Evolutionary conservation across 306 rosid species (phyloP), one percentile per base, ranked within the genome.

Genomic region (Betula pendula): DNA sequence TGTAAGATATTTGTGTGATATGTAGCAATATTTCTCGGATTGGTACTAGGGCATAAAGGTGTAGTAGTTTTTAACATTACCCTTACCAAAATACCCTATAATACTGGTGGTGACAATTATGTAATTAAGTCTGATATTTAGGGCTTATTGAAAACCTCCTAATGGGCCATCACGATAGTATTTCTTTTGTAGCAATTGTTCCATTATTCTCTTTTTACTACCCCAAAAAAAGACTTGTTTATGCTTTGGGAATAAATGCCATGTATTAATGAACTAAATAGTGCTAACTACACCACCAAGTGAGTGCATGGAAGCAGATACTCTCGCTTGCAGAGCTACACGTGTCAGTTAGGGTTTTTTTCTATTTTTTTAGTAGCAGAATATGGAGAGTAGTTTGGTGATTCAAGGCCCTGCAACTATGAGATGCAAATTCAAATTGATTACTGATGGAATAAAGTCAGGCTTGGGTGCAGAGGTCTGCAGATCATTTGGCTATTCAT

Each of bases 401-500:
- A 3, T 8, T 14, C 3, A 17, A 63, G 24, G 33, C 7, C 27
- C n/a, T 35, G 70, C 70, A 65, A 17, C 35, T 29, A 20, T 38
- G 74, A 13, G 49, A 60, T 76, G 12, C 5, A 43, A 66, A 49
- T 31, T 45, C 25, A 67, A 33, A 70, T 79, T 11, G 72, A 70
- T 63, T 47, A 71, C 56, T 38, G 49, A 40, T 74, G 74, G 83
- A 81, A 81, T 75, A 81, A 78, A 78, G 78, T 24, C 24, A 42
- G 83, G 60, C 42, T 52, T 44, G 75, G 66, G 53, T 52, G 79
- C 74, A 43, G 71, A 75, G 31, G 55, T 55, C 31, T 15, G 31
- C 43, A 69, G 67, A 73, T 25, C 66, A 29, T 20, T 17, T 29
- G 59, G 66, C 73, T 29, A 40, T 62, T 56, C 58, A 47, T 47